Evolutionary conservation across 2,329 filamentous ascomycete species (phyloP).

Genomic region (Apiospora saccharicola): DNA sequence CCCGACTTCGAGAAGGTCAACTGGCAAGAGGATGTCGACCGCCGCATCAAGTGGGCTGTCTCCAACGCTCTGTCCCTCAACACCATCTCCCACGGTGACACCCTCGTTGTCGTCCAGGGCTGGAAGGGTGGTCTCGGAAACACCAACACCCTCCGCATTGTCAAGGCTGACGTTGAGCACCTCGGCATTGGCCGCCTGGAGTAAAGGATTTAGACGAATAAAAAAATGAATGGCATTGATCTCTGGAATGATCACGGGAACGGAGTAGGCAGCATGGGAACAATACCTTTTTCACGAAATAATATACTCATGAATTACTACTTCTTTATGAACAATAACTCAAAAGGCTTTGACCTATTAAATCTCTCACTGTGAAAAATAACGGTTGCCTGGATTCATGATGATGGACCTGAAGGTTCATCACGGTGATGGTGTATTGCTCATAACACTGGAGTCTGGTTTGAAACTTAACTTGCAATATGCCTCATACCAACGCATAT

Average conservation of each 20-base stretch:
- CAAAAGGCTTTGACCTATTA: too few species aligned
- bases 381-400: neutral
- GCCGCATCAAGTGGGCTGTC: conserved; percentile 97
- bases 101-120: conserved; percentile 85
- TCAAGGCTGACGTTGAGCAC: conserved; percentile 66
- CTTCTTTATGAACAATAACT: neutral
- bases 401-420: neutral
- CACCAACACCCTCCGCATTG: conserved; percentile 80
- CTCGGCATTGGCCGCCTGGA: conserved; percentile 60
- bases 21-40: conserved; percentile 99
- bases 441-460: neutral
- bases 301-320: conserved; percentile 19
- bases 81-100: conserved; percentile 75
- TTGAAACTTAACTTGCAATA: neutral
- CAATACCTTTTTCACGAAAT: conserved; percentile 19
- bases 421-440: neutral
- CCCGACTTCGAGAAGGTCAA: conserved; percentile 91
- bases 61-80: conserved; percentile 83
- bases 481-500: neutral
- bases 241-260: conserved; percentile 18
- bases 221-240: conserved; percentile 12
- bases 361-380: neutral
- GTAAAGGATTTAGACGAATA: conserved; percentile 31
- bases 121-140: conserved; percentile 93
- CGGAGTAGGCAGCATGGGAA: conserved; percentile 19